A percentile compares a stretch with the other conserved stretches of the same genome.
These are phyloP conservation scores for Fusarium udum DNA, from an alignment of 2,329 filamentous ascomycete species.

Conservation along the genomic window DNA sequence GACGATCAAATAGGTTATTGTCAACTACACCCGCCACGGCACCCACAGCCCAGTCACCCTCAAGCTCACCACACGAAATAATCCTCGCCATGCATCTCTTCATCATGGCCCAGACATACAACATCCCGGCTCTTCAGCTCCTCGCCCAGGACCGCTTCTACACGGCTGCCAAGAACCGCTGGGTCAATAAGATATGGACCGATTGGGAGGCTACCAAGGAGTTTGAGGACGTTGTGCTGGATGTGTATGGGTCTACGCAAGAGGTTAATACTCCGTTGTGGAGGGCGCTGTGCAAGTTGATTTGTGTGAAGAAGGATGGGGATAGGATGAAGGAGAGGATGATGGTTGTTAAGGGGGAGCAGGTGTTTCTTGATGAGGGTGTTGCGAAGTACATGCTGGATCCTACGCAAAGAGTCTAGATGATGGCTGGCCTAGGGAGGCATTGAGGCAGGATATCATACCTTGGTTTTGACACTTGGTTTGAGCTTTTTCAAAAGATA, in stretches of 20 bases:
- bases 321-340: slow-evolving; percentile 17
- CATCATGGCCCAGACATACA: slow-evolving; percentile 50
- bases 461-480: background rate
- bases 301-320: slow-evolving; percentile 1
- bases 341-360: slow-evolving; percentile 10
- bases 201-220: slow-evolving; percentile 10
- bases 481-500: background rate
- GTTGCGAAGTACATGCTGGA: slow-evolving; percentile 1
- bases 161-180: slow-evolving; percentile 12
- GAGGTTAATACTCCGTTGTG: slow-evolving; percentile 12
- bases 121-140: slow-evolving; percentile 46
- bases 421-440: too few species aligned
- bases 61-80: background rate
- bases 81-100: slow-evolving; percentile 43
- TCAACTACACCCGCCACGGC: background rate
- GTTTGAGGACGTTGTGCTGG: slow-evolving; percentile 21
- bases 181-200: background rate
- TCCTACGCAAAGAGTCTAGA: background rate
- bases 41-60: background rate
- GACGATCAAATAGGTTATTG: slow-evolving; percentile 13
- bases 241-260: slow-evolving; percentile 4
- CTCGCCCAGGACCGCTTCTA: slow-evolving; percentile 47
- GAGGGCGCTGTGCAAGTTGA: slow-evolving; percentile 23
- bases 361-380: slow-evolving; percentile 5
- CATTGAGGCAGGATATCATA: background rate